A percentile compares a stretch with the other conserved stretches of the same genome.
phyloP scores from a whole-genome alignment of 2,329 filamentous ascomycete genomes.

The Tolypocladium sp. region DNA sequence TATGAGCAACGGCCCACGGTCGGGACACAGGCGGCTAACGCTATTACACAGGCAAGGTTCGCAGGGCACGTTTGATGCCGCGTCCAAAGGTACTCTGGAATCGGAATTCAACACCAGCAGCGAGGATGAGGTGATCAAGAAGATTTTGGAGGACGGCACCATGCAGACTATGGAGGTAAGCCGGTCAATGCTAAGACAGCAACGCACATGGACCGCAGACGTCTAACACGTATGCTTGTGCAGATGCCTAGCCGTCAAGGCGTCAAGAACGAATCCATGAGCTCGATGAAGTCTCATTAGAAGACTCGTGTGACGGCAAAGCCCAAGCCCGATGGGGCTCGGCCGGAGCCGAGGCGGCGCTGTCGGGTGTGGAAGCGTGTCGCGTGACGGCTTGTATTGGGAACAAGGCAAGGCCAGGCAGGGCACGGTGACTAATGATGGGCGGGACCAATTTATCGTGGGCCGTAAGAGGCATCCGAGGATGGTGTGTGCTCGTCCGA shows the following conservation, averaged over 20 bases:
- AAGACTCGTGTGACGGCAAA: neutral
- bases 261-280: slow-evolving; percentile 42
- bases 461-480: neutral
- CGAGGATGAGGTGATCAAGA: slow-evolving; percentile 71
- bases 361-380: neutral
- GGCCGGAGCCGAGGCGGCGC: neutral
- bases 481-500: neutral
- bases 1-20: neutral
- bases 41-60: slow-evolving; percentile 60
- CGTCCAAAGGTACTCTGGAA: slow-evolving; percentile 66
- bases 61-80: slow-evolving; percentile 69
- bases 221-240: neutral
- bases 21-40: neutral
- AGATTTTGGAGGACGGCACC: slow-evolving; percentile 70
- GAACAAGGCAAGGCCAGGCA: neutral
- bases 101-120: slow-evolving; percentile 78
- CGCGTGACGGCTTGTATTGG: neutral
- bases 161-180: slow-evolving; percentile 52
- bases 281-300: slow-evolving; percentile 32
- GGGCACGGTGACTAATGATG: neutral
- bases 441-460: neutral
- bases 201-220: neutral
- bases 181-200: neutral
- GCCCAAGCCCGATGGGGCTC: neutral
- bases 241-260: slow-evolving; percentile 46